A percentile compares a stretch with the other conserved stretches of the same genome.
Evolutionary conservation across 1,284 basidiomycete species (phyloP).

Genomic region (Pseudozyma tsukubaensis): DNA sequence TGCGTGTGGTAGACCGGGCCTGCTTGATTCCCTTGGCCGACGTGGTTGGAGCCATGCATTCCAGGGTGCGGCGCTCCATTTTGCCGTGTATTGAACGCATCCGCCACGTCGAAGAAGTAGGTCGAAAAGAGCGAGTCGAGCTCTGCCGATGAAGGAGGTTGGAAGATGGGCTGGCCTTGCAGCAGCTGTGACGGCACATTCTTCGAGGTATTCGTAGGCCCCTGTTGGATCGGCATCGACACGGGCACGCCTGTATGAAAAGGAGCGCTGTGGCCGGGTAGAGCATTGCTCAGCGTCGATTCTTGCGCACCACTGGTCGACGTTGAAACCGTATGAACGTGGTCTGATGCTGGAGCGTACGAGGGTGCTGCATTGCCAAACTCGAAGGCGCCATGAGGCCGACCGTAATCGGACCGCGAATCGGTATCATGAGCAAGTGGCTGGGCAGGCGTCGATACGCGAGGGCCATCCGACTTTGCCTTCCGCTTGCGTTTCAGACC

Average conservation of each 20-base stretch:
- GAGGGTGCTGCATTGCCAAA: conserved; percentile 5
- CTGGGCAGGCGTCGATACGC: background rate
- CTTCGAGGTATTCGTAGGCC: conserved; percentile 2
- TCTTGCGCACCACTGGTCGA: conserved; percentile 2
- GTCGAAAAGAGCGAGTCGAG: conserved; percentile 51
- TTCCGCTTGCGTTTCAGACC: conserved; percentile 24
- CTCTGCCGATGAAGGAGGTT: conserved; percentile 44
- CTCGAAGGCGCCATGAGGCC: background rate
- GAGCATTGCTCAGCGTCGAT: conserved; percentile 12
- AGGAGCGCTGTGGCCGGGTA: conserved; percentile 6
- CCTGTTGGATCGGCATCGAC: conserved; percentile 10
- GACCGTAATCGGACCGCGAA: conserved; percentile 1
- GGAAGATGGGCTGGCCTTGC: conserved; percentile 45
- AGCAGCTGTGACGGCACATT: conserved; percentile 24
- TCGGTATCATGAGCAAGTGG: background rate
- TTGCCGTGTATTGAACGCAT: conserved; percentile 25
- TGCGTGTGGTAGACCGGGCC: conserved; percentile 1
- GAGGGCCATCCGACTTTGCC: conserved; percentile 7
- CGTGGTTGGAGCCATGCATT: background rate
- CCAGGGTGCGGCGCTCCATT: conserved; percentile 3
- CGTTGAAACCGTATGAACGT: background rate
- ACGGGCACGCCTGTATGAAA: conserved; percentile 1
- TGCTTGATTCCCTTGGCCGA: conserved; percentile 6
- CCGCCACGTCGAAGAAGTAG: conserved; percentile 50
- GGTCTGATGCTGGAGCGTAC: conserved; percentile 2